Evolutionary conservation across 1,139 yeast genomes (phyloP), one percentile per base, ranked within the genome.

Genomic region (Pneumocystis jirovecii): DNA sequence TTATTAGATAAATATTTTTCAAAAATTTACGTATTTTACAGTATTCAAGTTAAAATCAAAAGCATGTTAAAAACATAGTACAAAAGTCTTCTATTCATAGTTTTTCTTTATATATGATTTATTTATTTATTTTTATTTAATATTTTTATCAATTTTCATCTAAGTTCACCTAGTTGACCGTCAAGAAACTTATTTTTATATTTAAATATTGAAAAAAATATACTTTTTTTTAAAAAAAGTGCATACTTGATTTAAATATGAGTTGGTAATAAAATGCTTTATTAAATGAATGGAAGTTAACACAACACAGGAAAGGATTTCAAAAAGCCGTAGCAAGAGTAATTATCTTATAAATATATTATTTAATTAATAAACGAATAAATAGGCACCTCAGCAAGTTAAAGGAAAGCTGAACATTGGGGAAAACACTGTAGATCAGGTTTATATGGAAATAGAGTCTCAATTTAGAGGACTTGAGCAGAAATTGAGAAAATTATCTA

Each of bases 361-460:
- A 62, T 31, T 57, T 64, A 19, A 63, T 63, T 25, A 64, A 64
- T 40, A 61, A 39, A 63, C 61, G n/a, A 57, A 64, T 39, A 59
- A 56, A 15, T 60, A 64, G 65, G 68, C 68, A 2, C 95, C 95
- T 42, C 93, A 87, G 74, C 82, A 80, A 68, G 80, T 87, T 72
- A 85, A 91, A 70, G 89, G 85, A 74, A 87, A 86, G 79, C 74
- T 87, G 75, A 85, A 87, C 75, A 87, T 86, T 61, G 97, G 96
- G 59, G 87, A 86, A 64, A 80, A 82, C 65, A 89, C 96, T 64
- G 81, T 79, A 65, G 99, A 93, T 74, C 83, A 96, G 0, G 96
- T 93, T 29, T 93, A 90, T 74, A 82, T 82, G 63, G 99, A 93
- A 77, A 97, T 97, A 8, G 98, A 93, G 76, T 82, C 97, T 75